Base-by-base conservation (phyloP, 83 land plant genomes). In the Picea abies region DNA sequence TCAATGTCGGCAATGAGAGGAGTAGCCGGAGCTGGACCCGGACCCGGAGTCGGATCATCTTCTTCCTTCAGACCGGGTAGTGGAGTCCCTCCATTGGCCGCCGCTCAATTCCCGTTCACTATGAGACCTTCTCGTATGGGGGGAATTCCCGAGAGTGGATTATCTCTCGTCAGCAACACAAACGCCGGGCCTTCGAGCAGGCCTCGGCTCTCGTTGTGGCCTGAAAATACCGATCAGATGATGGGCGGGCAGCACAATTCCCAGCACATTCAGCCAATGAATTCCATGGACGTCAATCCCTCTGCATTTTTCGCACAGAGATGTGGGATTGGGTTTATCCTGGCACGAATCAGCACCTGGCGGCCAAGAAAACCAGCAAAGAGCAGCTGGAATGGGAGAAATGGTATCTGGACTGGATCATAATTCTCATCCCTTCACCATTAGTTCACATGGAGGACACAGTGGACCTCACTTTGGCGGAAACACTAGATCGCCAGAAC, bases 51-150 rank as follows among this genome's bases (percentile, higher is more conserved):
- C 52, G 3, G 47, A 1, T 35, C 56, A 9, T 2, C 44, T 76
- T 85, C 82, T 86, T 82, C 84, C 20, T 86, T 78, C 79, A 32
- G 25, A 68, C 63, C 68, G 10, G 56, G 56, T 12, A 52, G 56
- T 52, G 56, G 56, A 52, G 12, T 52, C 12, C 56, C 56, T 52
- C 56, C 56, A 52, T 52, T 52, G 56, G 75, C 10, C 15, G n/a
- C 41, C 5, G 0, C 75, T 16, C 72, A 44, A 44, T 58, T 78
- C 39, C 52, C 80, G 11, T 78, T 78, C 37, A 23, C n/a, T 32
- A 29, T 78, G 63, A 78, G 80, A 58, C 20, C 73, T 2, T 35
- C 73, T 25, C 73, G 73, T 5, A 23, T 35, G 39, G 56, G 56
- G 3, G 56, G 56, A 52, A 11, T 52, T 52, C 29, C 41, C 37